Evolutionary conservation across 805 yeast species (phyloP), one percentile per base, ranked within the genome.

Genomic region (Cyberlindnera galapagoensis): DNA sequence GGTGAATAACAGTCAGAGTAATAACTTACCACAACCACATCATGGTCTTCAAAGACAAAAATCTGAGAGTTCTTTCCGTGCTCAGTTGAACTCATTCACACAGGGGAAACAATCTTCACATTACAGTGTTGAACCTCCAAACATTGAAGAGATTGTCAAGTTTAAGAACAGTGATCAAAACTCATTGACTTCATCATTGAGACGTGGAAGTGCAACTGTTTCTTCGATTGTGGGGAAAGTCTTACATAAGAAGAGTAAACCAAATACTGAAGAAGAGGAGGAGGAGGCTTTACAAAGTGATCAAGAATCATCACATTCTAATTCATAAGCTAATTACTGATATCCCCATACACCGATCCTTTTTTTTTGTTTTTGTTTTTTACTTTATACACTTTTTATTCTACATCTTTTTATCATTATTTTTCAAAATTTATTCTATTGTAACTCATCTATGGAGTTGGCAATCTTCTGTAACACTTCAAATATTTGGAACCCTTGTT

Each of bases 401-500:
- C 16, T 18, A 12, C 9, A 46, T 47, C 30, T 10, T 17, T 14
- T 8, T 24, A 19, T 10, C 22, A 8, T 11, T 10, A 11, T 18
- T 16, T 24, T 24, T 18, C n/a, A n/a, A n/a, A n/a, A n/a, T n/a
- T n/a, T n/a, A 28, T 14, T 12, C 13, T 21, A n/a, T 15, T 31
- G 15, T 31, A 20, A 29, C 24, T 52, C n/a, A n/a, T n/a, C n/a
- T n/a, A 63, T 15, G 84, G 86, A 35, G 69, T 68, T 28, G 85
- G 77, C 31, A 82, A 56, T 56, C 95, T 71, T 57, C 65, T 74
- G 56, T 77, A 88, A 52, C 97, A 92, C 14, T 97, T 97, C 21
- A 87, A 70, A 58, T 68, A 92, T 56, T 92, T 92, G 42, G 65
- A 67, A 19, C 98, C 98, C 25, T 80, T 70, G 54, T 92, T 92